A percentile compares a stretch with the other conserved stretches of the same genome.
Conservation (phyloP, 257 asterid species). For the Petunia secreta region DNA sequence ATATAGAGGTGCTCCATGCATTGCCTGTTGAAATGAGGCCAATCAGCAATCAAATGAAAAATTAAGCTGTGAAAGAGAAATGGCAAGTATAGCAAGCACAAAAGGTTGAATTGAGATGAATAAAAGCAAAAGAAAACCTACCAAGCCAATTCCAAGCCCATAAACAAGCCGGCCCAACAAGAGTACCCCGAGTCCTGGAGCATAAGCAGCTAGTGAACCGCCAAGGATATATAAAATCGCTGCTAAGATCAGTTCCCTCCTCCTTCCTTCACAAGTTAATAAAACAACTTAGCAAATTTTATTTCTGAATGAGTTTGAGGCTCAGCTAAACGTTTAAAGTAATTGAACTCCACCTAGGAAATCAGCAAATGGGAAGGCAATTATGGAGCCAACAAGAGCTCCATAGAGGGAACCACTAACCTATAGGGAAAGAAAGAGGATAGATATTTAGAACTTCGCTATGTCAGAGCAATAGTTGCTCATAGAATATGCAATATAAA, state of each 20-base stretch:
- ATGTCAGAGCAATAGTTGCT: neutral
- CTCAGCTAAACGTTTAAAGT: constrained; percentile 23
- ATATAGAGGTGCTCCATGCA: constrained; percentile 99
- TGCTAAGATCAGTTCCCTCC: constrained; percentile 84
- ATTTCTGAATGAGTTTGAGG: constrained; percentile 16
- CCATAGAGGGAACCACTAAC: constrained; percentile 99
- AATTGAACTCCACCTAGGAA: constrained; percentile 67
- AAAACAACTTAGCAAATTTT: constrained; percentile 20
- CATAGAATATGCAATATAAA: constrained; percentile 20
- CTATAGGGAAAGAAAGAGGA: constrained; percentile 45
- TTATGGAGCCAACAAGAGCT: constrained; percentile 90
- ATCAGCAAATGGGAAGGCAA: constrained; percentile 83
- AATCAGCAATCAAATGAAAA: constrained; percentile 22
- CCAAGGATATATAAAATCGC: constrained; percentile 69
- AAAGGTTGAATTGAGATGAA: neutral
- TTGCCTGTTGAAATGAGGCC: constrained; percentile 63
- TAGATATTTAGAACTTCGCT: constrained; percentile 12
- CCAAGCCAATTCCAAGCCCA: constrained; percentile 98
- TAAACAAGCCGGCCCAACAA: constrained; percentile 75
- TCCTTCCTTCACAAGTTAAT: constrained; percentile 67
- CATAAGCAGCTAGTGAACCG: constrained; percentile 74
- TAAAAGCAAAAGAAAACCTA: constrained; percentile 35
- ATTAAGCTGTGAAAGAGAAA: constrained; percentile 8
- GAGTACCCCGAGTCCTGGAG: constrained; percentile 84
- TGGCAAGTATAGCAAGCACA: neutral